Evolutionary conservation across 2,329 filamentous ascomycete species (phyloP), one percentile per base, ranked within the genome.

Genomic region (Ascochyta lentis): DNA sequence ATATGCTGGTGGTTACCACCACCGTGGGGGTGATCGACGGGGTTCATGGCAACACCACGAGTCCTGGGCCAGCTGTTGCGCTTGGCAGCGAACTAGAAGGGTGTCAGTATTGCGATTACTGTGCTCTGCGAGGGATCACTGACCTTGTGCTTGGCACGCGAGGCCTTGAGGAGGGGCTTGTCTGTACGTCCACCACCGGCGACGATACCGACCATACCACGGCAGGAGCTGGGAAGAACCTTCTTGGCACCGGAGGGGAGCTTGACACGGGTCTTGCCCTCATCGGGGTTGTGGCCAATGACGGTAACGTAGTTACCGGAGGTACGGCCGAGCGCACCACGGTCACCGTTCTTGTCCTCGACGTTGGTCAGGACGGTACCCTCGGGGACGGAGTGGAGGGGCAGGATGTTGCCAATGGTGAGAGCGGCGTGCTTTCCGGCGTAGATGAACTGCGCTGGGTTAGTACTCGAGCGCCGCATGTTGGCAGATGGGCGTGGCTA

Each of bases 1-100:
- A 97, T 97, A 84, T 99, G 95, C 87, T 99, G 95, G 84, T 99
- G 95, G 89, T 99, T 98, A 96, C 95, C 94, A 82, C 81, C 81
- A 80, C 81, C 81, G 79, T 83, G 81, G 74, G 81, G 81, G 88
- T 99, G 95, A 85, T 99, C 95, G 78, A 99, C 95, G 77, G 95
- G 95, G 86, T 99, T 99, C 95, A 99, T 99, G 83, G 95, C 95
- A 89, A 99, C 95, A 97, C 95, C 95, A 95, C 95, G 94, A 87
- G 95, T 99, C 91, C 96, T 97, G 84, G 95, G 95, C 95, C 95
- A 99, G 79, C 89, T 94, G 92, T 99, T 98, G 80, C 95, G 92
- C 92, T 99, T 99, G 85, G 97, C 96, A 74, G 93, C 92, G 85
- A 96, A 99, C 91, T 75, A 40, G 39, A 31, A 45, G 43, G 16